These are phyloP conservation scores for Aspergillus sp. DNA, from an alignment of 2,329 filamentous ascomycete genomes.

Conservation along the genomic window DNA sequence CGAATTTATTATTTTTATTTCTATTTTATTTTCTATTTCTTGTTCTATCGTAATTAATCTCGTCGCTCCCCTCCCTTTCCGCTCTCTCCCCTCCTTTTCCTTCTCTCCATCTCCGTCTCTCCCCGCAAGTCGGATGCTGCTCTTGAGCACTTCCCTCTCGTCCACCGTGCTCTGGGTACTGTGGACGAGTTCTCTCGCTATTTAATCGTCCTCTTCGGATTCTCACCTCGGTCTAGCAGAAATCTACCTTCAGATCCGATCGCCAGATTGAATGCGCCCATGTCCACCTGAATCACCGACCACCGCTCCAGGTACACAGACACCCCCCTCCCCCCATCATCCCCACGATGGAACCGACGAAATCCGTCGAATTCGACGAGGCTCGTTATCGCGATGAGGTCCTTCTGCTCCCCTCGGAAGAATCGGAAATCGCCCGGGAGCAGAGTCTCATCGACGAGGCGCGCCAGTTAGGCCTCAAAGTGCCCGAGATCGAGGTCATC, in stretches of 20 bases:
- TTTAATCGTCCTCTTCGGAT: constrained; percentile 5
- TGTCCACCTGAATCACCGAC: constrained; percentile 6
- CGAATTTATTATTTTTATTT: background rate
- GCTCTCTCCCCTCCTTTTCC: constrained; percentile 8
- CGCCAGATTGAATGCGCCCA: constrained; percentile 1
- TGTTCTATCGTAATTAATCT: too few species aligned
- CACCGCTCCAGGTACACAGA: background rate
- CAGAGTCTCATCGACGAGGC: constrained; percentile 39
- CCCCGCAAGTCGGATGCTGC: constrained; percentile 30
- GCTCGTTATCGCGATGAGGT: constrained; percentile 38
- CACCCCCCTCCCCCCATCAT: constrained; percentile 15
- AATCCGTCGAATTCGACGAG: constrained; percentile 31
- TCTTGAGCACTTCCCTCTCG: constrained; percentile 26
- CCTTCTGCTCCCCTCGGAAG: constrained; percentile 31
- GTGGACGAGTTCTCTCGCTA: constrained; percentile 29
- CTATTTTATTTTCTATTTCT: background rate
- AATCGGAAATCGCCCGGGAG: constrained; percentile 39
- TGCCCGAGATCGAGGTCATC: constrained; percentile 31
- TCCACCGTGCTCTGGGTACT: constrained; percentile 29
- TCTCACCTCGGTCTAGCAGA: background rate
- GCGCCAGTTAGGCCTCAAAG: constrained; percentile 35
- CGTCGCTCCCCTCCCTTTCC: constrained; percentile 5
- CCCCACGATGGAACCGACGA: constrained; percentile 23
- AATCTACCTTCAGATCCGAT: background rate
- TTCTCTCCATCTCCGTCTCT: constrained; percentile 12